Base-by-base conservation (phyloP, 1,139 yeast genomes). In the Kurtzmaniella quercitrusa region DNA sequence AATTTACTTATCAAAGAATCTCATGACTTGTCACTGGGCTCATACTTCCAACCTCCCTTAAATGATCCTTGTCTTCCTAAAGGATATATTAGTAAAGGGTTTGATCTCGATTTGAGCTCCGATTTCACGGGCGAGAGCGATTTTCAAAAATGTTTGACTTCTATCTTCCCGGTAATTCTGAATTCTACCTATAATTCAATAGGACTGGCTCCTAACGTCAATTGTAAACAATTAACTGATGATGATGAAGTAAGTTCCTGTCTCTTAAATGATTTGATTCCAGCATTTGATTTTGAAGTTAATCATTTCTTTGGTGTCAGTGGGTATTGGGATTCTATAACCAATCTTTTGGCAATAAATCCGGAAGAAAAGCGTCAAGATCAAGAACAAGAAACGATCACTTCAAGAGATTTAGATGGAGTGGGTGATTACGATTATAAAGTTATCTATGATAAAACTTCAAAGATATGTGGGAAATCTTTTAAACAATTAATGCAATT, bases 261-360 rank as follows among this genome's bases (percentile, higher is more conserved):
- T 56, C 59, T 80, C n/a, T 57, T 79, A 37, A 68, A 66, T 43
- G 82, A 80, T 47, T 57, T 69, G 37, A 70, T 79, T 16, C 95
- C 95, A 0, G 74, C 80, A 1, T 81, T 87, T 62, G 88, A 83
- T 52, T 82, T 85, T 52, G 81, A 76, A 43, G 66, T 79, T 36
- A 80, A 82, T 51, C 82, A 80, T 50, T 86, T 86, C 49, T 74
- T 84, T 25, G 95, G 94, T 0, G 89, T 88, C 2, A 82, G 90
- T 53, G 95, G 90, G 38, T 86, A 85, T 61, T 86, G 90, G 87
- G 86, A 85, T 57, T 79, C 89, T 2, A 69, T 84, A 9, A 74
- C 75, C 19, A 72, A 70, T 31, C 66, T 82, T 3, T 60, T 70
- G 17, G 37, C 44, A 39, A n/a, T 53, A 50, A 25, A 55, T 50